Evolutionary conservation across 2,329 filamentous ascomycete genomes (phyloP), one percentile per base, ranked within the genome.

Genomic region (Exserohilum turcica): DNA sequence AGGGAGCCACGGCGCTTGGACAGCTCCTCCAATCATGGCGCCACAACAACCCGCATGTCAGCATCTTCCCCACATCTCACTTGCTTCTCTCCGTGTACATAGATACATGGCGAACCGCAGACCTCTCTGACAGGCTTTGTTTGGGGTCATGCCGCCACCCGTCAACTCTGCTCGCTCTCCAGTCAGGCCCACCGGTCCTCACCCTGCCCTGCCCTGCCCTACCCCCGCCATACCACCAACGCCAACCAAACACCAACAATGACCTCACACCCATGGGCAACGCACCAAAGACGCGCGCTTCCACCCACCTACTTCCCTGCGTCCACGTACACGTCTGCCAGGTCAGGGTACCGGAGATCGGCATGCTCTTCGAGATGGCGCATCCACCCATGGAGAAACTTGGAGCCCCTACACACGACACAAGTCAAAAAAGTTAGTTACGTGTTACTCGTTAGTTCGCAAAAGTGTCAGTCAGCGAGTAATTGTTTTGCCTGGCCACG

Each of bases 371-470:
- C 93, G 27, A 97, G 80, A 73, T 89, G 93, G 8, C 82, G 84
- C 90, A 97, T 96, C 94, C 93, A 97, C 57, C 82, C 82, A 75
- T 91, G 92, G 57, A 97, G 81, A 71, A 96, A 97, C 53, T 81
- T 81, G 74, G 90, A 92, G 19, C 92, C 92, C 76, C 91, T 96
- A 63, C 13, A 38, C 3, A 33, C 31, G 29, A 18, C 52, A 39
- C 48, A 56, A 48, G 54, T 67, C 52, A 66, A n/a, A n/a, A n/a
- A n/a, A n/a, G n/a, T n/a, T n/a, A n/a, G n/a, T n/a, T n/a, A n/a
- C n/a, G n/a, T n/a, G n/a, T n/a, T n/a, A n/a, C n/a, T n/a, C n/a
- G n/a, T n/a, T n/a, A n/a, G n/a, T n/a, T n/a, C n/a, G n/a, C n/a
- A n/a, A n/a, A n/a, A n/a, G n/a, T n/a, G n/a, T 24, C 21, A 24